phyloP scores from a whole-genome alignment of 495 filamentous ascomycete genomes.

The Penicillium ucsense region DNA sequence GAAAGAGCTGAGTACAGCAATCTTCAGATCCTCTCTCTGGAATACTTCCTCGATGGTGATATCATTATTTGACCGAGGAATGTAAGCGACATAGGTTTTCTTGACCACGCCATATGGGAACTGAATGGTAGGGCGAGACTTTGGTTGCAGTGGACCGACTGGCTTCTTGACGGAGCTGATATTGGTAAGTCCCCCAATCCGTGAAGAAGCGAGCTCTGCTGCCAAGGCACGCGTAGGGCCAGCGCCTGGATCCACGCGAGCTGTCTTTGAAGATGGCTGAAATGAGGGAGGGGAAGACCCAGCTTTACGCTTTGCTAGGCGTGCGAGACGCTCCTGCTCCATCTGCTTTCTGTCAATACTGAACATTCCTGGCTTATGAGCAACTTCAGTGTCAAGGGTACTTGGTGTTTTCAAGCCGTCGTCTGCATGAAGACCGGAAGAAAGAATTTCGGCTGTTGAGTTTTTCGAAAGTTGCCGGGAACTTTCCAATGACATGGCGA shows the following conservation, averaged over 20 bases:
- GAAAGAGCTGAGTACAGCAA: slow-evolving; percentile 79
- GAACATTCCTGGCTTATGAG: slow-evolving; percentile 16
- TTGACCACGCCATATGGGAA: slow-evolving; percentile 70
- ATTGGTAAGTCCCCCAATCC: too few relatives aligned
- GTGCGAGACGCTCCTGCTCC: slow-evolving; percentile 75
- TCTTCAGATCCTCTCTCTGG: slow-evolving; percentile 55
- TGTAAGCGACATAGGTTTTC: slow-evolving; percentile 63
- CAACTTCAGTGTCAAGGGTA: too few relatives aligned
- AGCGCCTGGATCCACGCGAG: too few relatives aligned
- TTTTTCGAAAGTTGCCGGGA: background rate
- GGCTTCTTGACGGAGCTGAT: background rate
- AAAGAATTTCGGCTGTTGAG: background rate
- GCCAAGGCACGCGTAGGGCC: too few relatives aligned
- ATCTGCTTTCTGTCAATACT: slow-evolving; percentile 69
- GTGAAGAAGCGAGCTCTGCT: too few relatives aligned
- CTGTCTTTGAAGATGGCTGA: slow-evolving; percentile 1
- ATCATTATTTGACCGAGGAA: slow-evolving; percentile 50
- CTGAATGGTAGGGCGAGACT: slow-evolving; percentile 28
- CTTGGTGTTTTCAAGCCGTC: too few relatives aligned
- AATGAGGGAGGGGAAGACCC: background rate
- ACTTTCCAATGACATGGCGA: slow-evolving; percentile 38
- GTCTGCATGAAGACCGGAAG: too few relatives aligned
- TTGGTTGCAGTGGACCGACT: slow-evolving; percentile 4
- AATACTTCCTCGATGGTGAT: slow-evolving; percentile 89
- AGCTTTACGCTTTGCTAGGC: slow-evolving; percentile 46